Evolutionary conservation across 768 basidiomycete species (phyloP).

Genomic region (Ephemerocybe angulata): DNA sequence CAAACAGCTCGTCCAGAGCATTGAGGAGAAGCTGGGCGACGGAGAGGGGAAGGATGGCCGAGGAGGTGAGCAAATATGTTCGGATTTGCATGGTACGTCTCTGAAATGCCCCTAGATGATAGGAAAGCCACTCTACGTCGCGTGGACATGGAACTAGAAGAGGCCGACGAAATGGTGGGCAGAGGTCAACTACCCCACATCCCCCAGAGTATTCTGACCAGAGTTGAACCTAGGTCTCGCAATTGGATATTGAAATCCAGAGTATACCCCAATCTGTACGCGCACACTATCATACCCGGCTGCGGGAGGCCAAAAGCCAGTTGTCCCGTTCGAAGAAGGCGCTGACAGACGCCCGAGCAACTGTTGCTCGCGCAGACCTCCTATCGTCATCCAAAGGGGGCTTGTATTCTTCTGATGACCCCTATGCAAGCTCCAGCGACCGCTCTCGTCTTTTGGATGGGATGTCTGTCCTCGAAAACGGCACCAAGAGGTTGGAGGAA

Average conservation of each 20-base stretch:
- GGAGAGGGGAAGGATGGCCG: conserved; percentile 56
- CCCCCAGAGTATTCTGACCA: not conserved
- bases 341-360: conserved; percentile 67
- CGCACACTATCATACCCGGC: conserved; percentile 69
- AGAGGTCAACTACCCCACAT: not conserved
- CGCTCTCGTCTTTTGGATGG: conserved; percentile 78
- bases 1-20: conserved; percentile 70
- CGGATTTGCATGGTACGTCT: conserved; percentile 1
- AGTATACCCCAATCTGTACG: conserved; percentile 87
- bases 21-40: conserved; percentile 73
- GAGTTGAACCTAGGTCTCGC: conserved; percentile 65
- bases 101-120: conserved; percentile 51
- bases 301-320: conserved; percentile 71
- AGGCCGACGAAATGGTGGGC: conserved; percentile 94
- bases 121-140: conserved; percentile 75
- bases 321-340: conserved; percentile 79
- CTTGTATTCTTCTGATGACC: conserved; percentile 68
- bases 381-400: conserved; percentile 45
- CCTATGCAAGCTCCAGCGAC: conserved; percentile 67
- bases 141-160: conserved; percentile 94
- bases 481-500: conserved; percentile 80
- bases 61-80: conserved; percentile 52
- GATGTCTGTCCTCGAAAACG: conserved; percentile 77
- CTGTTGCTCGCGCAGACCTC: conserved; percentile 74
- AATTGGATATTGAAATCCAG: conserved; percentile 99